These are phyloP conservation scores for Cyberlindnera sargentensis DNA, from an alignment of 805 yeast genomes.

Conservation along the genomic window DNA sequence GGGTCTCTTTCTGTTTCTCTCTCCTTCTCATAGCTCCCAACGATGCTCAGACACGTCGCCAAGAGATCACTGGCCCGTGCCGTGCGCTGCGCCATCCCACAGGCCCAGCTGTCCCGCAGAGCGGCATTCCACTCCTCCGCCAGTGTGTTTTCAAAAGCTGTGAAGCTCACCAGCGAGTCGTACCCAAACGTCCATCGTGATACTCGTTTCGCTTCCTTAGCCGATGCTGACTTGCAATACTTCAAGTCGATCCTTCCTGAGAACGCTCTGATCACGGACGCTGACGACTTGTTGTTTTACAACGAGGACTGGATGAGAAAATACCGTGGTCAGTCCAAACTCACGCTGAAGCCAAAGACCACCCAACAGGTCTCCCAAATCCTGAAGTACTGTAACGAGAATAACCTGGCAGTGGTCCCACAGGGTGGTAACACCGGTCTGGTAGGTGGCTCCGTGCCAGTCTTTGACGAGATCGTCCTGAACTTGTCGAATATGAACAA, in stretches of 20 bases:
- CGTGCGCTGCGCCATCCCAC: slow-evolving; percentile 1
- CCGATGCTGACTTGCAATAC: slow-evolving; percentile 46
- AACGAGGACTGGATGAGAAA: slow-evolving; percentile 95
- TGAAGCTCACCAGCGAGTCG: slow-evolving; percentile 56
- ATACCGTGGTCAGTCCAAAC: slow-evolving; percentile 77
- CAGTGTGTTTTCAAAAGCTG: slow-evolving; percentile 18
- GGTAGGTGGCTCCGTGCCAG: slow-evolving; percentile 91
- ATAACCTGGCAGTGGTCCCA: slow-evolving; percentile 79
- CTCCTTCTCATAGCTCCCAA: not conserved
- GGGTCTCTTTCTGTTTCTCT: too few species aligned
- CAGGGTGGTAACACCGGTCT: slow-evolving; percentile 97
- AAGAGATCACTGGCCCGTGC: slow-evolving; percentile 1
- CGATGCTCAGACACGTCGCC: slow-evolving; percentile 7
- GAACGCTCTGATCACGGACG: slow-evolving; percentile 42
- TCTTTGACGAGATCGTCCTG: slow-evolving; percentile 82
- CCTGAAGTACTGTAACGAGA: slow-evolving; percentile 71
- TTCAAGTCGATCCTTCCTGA: slow-evolving; percentile 55
- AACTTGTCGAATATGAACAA: slow-evolving; percentile 66
- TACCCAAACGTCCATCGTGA: slow-evolving; percentile 55
- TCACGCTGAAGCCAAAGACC: slow-evolving; percentile 78
- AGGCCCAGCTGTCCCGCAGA: not conserved
- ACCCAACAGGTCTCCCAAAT: slow-evolving; percentile 73
- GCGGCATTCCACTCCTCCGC: slow-evolving; percentile 3
- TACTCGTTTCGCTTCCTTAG: slow-evolving; percentile 43
- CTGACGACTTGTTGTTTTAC: slow-evolving; percentile 58